Evolutionary conservation across 2,329 filamentous ascomycete genomes (phyloP), one percentile per base, ranked within the genome.

Genomic region (Arthrobotrys musiformis): DNA sequence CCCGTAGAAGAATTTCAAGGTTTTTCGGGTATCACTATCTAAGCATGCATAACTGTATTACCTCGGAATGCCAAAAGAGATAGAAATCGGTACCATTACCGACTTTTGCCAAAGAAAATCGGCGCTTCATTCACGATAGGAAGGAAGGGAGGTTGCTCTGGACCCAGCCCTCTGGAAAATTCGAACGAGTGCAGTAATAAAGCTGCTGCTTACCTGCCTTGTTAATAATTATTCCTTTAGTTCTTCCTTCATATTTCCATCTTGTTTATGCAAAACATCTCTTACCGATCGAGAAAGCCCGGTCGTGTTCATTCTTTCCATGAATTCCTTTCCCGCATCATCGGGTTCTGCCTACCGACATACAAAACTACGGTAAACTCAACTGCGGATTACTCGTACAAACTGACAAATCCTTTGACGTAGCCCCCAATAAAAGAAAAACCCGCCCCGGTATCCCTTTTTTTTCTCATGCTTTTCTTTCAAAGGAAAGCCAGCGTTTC

Each of bases 401-500:
- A n/a, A 37, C 54, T 70, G 67, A 63, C 67, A 70, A 70, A 70
- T 70, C 54, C 67, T 48, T 54, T 61, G 28, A 52, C 54, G 64
- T 69, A 58, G 40, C 54, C 17, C 28, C 30, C 30, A 37, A 37
- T 33, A 60, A 54, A 44, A 35, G 1, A 17, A 42, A 54, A 33
- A 1, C 19, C 35, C 33, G 22, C 33, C 64, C 64, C 35, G 7
- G 52, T 22, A 7, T 62, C 61, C 37, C 19, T 28, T 33, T 56
- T 56, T 30, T 56, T 28, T 35, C 52, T 54, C 42, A 44, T 9
- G 19, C 28, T 64, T 17, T 35, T 30, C n/a, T n/a, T n/a, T n/a
- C n/a, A n/a, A 46, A 46, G 50, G 42, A 44, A 64, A 50, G 11
- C 28, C 26, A 50, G 60, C 28, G 60, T 64, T 50, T 50, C 60